These are phyloP conservation scores for Solanum phureja DNA, from an alignment of 257 asterid genomes.

Conservation along the genomic window DNA sequence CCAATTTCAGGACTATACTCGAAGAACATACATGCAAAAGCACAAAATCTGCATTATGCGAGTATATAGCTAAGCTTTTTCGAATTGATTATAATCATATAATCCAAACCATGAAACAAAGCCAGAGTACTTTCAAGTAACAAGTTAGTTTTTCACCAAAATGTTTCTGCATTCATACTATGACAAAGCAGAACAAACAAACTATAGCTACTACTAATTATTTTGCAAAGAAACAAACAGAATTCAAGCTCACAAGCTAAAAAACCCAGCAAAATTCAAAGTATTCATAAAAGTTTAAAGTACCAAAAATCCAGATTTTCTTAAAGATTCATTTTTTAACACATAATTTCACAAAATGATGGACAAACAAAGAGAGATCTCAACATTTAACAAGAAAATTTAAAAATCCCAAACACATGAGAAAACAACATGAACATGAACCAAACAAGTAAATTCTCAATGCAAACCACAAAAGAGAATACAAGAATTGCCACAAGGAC, in stretches of 20 bases:
- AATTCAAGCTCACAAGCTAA: not conserved
- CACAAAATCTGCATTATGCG: not conserved
- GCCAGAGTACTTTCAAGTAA: not conserved
- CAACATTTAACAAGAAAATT: not conserved
- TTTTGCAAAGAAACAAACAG: not conserved
- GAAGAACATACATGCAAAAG: not conserved
- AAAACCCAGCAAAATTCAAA: not conserved
- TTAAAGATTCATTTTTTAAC: not conserved
- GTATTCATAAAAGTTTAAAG: not conserved
- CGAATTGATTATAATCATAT: not conserved
- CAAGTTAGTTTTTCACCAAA: not conserved
- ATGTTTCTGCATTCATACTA: not conserved
- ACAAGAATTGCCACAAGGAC: not conserved
- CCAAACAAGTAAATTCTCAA: not conserved
- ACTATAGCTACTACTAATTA: not conserved
- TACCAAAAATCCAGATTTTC: not conserved
- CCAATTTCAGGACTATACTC: not conserved
- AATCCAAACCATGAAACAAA: not conserved
- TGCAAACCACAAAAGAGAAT: not conserved
- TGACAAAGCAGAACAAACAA: not conserved
- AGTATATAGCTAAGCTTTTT: not conserved
- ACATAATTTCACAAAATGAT: not conserved
- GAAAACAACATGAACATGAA: not conserved
- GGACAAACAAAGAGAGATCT: not conserved
- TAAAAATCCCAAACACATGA: not conserved